Evolutionary conservation across 2,329 filamentous ascomycete genomes (phyloP).

Genomic region (Teratosphaeria pseudoeucalypti): DNA sequence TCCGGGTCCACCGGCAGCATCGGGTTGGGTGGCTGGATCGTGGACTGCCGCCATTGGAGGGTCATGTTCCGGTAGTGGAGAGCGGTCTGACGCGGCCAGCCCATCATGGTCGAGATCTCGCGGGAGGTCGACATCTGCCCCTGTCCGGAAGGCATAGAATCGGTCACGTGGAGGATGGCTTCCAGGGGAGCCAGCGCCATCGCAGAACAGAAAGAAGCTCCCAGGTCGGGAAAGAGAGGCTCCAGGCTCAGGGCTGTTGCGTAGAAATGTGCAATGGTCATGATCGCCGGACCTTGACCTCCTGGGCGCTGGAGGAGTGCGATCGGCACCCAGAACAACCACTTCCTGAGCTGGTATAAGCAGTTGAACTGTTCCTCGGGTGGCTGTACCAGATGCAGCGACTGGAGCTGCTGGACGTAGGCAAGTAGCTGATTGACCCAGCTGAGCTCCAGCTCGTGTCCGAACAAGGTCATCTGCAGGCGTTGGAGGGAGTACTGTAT

Average conservation of each 20-base stretch:
- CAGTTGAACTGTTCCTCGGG: constrained; percentile 83
- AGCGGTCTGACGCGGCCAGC: constrained; percentile 35
- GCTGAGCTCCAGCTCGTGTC: constrained; percentile 36
- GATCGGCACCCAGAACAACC: constrained; percentile 93
- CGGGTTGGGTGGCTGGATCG: constrained; percentile 5
- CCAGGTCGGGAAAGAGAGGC: constrained; percentile 83
- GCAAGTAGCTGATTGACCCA: constrained; percentile 40
- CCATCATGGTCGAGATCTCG: constrained; percentile 36
- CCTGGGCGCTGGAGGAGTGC: constrained; percentile 68
- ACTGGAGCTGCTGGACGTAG: constrained; percentile 36
- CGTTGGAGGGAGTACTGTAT: constrained; percentile 33
- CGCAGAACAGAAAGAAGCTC: constrained; percentile 62
- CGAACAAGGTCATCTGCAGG: constrained; percentile 33
- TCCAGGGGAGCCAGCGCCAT: constrained; percentile 73
- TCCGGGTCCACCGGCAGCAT: constrained; percentile 13
- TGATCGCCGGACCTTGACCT: constrained; percentile 64
- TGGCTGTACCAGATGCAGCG: constrained; percentile 31
- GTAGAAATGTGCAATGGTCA: constrained; percentile 86
- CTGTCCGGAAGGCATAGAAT: constrained; percentile 47
- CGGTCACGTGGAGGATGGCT: constrained; percentile 68
- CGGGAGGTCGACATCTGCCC: constrained; percentile 32
- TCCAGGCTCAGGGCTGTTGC: constrained; percentile 79
- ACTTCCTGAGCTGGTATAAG: constrained; percentile 75
- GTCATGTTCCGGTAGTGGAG: constrained; percentile 29
- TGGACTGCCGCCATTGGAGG: constrained; percentile 9